Conservation (phyloP, 2,329 filamentous ascomycete genomes). For the Cladophialophora exuberans region DNA sequence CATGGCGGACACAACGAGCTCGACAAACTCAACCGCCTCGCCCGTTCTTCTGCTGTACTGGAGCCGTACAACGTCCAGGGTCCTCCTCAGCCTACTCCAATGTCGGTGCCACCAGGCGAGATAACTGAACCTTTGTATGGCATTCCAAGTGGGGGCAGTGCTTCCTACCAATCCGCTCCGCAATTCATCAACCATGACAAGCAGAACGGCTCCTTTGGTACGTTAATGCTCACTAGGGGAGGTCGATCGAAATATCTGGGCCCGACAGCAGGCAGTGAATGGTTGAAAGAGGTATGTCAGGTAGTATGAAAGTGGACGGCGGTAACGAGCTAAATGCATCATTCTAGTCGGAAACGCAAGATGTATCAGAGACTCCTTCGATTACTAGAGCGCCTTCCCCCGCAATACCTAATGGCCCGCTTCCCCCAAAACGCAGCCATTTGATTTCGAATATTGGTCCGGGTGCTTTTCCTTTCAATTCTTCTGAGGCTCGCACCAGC, state of each 20-base stretch:
- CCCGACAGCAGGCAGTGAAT: slow-evolving; percentile 18
- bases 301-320: not conserved
- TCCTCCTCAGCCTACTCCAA: not conserved
- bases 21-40: slow-evolving; percentile 2
- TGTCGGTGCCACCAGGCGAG: not conserved
- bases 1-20: not conserved
- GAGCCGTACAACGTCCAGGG: slow-evolving; percentile 1
- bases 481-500: slow-evolving; percentile 8
- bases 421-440: not conserved
- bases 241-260: slow-evolving; percentile 19
- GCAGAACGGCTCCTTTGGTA: slow-evolving; percentile 8
- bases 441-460: not conserved
- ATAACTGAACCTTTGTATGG: not conserved
- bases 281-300: slow-evolving; percentile 17
- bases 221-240: slow-evolving; percentile 9
- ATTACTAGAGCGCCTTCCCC: slow-evolving; percentile 5
- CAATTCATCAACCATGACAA: not conserved
- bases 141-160: not conserved
- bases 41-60: not conserved
- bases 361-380: not conserved
- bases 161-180: not conserved
- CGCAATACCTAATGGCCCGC: not conserved
- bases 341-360: slow-evolving; percentile 18
- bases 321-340: too few relatives aligned
- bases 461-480: slow-evolving; percentile 17